phyloP scores from a whole-genome alignment of 1,284 basidiomycete genomes.

The Papiliotrema flavescens region DNA sequence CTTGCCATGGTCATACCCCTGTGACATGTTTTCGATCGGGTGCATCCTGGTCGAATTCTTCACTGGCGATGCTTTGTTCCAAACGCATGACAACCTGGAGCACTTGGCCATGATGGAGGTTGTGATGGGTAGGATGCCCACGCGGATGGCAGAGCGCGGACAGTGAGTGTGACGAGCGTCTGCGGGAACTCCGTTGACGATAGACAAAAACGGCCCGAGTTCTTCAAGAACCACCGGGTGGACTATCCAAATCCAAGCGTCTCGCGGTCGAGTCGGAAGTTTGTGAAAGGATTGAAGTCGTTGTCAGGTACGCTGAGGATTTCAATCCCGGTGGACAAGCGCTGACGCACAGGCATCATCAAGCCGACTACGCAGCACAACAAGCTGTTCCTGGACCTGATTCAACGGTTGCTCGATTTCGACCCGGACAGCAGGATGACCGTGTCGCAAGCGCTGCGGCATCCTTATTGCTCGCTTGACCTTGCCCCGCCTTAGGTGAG shows the following conservation, averaged over 20 bases:
- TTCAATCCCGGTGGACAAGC: neutral
- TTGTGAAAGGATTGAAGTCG: slow-evolving; percentile 79
- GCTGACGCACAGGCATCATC: slow-evolving; percentile 62
- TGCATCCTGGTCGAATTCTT: slow-evolving; percentile 99
- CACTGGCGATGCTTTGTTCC: slow-evolving; percentile 95
- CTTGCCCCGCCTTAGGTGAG: slow-evolving; percentile 10
- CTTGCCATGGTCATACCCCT: slow-evolving; percentile 96
- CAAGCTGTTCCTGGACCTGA: slow-evolving; percentile 71
- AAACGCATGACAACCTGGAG: slow-evolving; percentile 98
- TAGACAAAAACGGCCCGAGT: slow-evolving; percentile 74
- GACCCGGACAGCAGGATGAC: slow-evolving; percentile 83
- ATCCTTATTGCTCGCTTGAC: slow-evolving; percentile 65
- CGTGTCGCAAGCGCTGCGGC: slow-evolving; percentile 78
- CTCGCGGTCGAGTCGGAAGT: slow-evolving; percentile 85
- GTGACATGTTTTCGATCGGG: slow-evolving; percentile 96
- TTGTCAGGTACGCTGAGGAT: slow-evolving; percentile 59
- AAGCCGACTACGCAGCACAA: slow-evolving; percentile 64
- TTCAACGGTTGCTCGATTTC: slow-evolving; percentile 82
- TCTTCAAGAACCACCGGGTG: slow-evolving; percentile 80
- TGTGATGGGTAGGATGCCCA: slow-evolving; percentile 96
- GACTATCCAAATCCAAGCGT: slow-evolving; percentile 89
- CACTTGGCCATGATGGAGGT: slow-evolving; percentile 99
- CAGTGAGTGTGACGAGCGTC: slow-evolving; percentile 30
- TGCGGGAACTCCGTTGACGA: slow-evolving; percentile 28
- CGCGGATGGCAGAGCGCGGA: slow-evolving; percentile 60